These are phyloP conservation scores for Bimuria novae-zelandiae DNA, from an alignment of 2,329 filamentous ascomycete species.

Conservation along the genomic window DNA sequence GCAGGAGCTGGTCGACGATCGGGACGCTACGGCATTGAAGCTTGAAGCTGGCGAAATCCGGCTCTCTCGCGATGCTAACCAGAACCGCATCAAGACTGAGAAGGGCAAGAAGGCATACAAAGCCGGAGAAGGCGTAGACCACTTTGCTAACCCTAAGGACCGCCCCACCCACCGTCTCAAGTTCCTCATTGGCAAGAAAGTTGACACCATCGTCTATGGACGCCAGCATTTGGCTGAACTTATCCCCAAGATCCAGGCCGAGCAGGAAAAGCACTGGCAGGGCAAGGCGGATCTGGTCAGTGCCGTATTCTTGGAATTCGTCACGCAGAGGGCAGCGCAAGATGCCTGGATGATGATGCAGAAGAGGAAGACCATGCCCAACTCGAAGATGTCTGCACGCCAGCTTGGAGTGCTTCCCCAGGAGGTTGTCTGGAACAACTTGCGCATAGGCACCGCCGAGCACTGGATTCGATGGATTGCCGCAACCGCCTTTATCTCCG, in stretches of 20 bases:
- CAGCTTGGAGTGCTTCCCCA: conserved; percentile 51
- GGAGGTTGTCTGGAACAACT: conserved; percentile 54
- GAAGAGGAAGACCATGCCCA: conserved; percentile 39
- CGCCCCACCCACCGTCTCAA: conserved; percentile 48
- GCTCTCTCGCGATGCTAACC: conserved; percentile 60
- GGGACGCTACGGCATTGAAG: conserved; percentile 49
- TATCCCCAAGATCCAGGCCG: conserved; percentile 69
- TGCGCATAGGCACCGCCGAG: conserved; percentile 45
- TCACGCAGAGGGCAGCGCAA: conserved; percentile 80
- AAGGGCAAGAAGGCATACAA: conserved; percentile 55
- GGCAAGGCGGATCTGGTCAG: conserved; percentile 70
- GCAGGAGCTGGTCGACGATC: conserved; percentile 49
- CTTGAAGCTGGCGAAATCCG: conserved; percentile 53
- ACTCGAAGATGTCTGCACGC: conserved; percentile 45
- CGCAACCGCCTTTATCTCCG: conserved; percentile 47
- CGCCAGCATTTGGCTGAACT: conserved; percentile 74
- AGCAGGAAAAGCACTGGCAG: conserved; percentile 69
- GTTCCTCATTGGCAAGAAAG: conserved; percentile 49
- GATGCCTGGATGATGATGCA: conserved; percentile 73
- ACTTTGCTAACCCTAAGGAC: conserved; percentile 48
- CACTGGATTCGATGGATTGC: conserved; percentile 34
- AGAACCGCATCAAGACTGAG: conserved; percentile 67
- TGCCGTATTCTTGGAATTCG: conserved; percentile 88
- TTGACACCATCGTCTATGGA: conserved; percentile 83
- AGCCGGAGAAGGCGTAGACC: conserved; percentile 46